Evolutionary conservation across 2,329 filamentous ascomycete genomes (phyloP).

Genomic region (Pseudogymnoascus verrucosus): DNA sequence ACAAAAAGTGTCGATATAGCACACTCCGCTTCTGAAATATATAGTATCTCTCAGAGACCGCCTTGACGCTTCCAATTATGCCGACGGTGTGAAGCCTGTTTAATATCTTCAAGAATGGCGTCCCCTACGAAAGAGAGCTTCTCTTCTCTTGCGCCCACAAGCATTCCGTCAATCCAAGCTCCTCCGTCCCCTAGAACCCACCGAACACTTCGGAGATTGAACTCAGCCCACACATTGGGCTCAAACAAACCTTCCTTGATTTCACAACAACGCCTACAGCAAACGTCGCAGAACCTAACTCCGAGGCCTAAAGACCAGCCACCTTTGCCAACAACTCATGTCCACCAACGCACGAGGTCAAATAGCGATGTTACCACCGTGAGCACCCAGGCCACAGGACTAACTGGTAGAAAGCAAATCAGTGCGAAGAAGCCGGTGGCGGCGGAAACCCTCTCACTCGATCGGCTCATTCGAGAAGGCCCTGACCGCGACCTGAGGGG

Average conservation of each 20-base stretch:
- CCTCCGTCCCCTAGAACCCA: conserved; percentile 57
- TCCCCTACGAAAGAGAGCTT: conserved; percentile 24
- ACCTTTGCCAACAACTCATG: conserved; percentile 19
- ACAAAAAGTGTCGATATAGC: background rate
- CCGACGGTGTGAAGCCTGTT: background rate
- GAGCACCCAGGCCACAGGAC: conserved; percentile 30
- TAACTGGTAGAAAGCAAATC: conserved; percentile 36
- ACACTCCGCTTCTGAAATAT: background rate
- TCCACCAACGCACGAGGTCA: conserved; percentile 51
- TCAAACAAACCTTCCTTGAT: conserved; percentile 48
- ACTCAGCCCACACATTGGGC: conserved; percentile 65
- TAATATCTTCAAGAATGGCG: background rate
- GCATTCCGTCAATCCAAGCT: conserved; percentile 41
- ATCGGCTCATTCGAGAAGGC: conserved; percentile 72
- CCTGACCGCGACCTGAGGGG: conserved; percentile 59
- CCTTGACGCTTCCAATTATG: background rate
- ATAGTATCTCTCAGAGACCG: background rate
- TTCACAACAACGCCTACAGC: conserved; percentile 51
- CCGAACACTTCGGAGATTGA: conserved; percentile 62
- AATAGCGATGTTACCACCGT: conserved; percentile 61
- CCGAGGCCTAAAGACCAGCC: conserved; percentile 19
- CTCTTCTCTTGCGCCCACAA: conserved; percentile 23
- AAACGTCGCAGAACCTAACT: conserved; percentile 24
- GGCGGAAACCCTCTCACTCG: conserved; percentile 55
- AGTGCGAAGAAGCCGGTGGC: conserved; percentile 39